Evolutionary conservation across 2,329 filamentous ascomycete genomes (phyloP).

Genomic region (Lasiodiplodia hormozganensis): DNA sequence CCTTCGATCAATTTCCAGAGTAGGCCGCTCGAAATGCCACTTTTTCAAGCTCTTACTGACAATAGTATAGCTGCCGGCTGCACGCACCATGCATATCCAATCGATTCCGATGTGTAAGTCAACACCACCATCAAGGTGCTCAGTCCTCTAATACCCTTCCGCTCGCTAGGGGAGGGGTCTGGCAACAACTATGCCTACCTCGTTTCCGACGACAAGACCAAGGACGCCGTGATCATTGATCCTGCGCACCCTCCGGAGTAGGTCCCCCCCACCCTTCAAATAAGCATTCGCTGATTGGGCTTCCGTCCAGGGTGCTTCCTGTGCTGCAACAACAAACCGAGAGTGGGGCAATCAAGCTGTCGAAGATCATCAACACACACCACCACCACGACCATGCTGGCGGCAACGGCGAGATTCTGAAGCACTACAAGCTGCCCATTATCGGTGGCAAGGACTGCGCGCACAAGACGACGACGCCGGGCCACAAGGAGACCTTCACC

Average conservation of each 20-base stretch:
- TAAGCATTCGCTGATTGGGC: constrained; percentile 6
- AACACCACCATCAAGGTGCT: constrained; percentile 30
- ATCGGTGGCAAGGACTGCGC: constrained; percentile 89
- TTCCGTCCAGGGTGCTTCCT: constrained; percentile 61
- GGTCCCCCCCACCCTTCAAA: constrained; percentile 37
- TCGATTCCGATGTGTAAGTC: constrained; percentile 86
- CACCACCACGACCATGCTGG: constrained; percentile 96
- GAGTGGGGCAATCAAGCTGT: constrained; percentile 78
- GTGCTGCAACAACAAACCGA: constrained; percentile 76
- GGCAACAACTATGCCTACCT: constrained; percentile 85
- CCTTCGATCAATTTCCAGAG: constrained; percentile 4
- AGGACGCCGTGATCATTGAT: constrained; percentile 71
- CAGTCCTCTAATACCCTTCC: background rate
- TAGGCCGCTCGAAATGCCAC: background rate
- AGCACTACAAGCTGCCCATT: constrained; percentile 71
- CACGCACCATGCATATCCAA: constrained; percentile 79
- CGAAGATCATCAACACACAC: constrained; percentile 93
- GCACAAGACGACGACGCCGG: constrained; percentile 77
- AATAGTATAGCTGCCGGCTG: constrained; percentile 26
- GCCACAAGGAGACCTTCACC: constrained; percentile 77
- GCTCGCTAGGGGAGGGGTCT: constrained; percentile 70
- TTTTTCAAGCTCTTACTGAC: constrained; percentile 3
- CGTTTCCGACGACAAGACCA: constrained; percentile 58
- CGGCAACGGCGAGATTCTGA: constrained; percentile 83
- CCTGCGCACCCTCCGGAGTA: constrained; percentile 81